Conservation (phyloP, 2,329 filamentous ascomycete species). For the Grosmannia clavigera region DNA sequence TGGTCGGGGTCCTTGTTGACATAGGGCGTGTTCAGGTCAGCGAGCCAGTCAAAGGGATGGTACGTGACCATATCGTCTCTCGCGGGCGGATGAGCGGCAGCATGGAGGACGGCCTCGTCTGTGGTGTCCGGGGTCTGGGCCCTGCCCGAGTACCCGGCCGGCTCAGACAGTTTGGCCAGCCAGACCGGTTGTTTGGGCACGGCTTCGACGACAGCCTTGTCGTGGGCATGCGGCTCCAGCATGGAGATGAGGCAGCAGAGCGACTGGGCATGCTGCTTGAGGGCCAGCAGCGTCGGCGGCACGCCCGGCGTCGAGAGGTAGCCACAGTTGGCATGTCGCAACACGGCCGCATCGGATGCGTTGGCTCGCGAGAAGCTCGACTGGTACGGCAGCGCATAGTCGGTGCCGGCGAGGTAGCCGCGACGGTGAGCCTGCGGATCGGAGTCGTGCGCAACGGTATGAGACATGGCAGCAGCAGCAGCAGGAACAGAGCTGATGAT, state of each 20-base stretch:
- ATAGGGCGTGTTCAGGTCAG: slow-evolving; percentile 36
- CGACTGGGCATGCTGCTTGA: slow-evolving; percentile 50
- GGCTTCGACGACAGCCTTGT: slow-evolving; percentile 5
- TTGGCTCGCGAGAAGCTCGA: slow-evolving; percentile 26
- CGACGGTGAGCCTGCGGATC: slow-evolving; percentile 8
- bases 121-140: not conserved
- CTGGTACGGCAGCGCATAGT: slow-evolving; percentile 28
- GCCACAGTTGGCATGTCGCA: slow-evolving; percentile 42
- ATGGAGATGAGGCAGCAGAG: slow-evolving; percentile 38
- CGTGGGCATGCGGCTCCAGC: slow-evolving; percentile 24
- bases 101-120: not conserved
- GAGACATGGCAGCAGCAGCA: slow-evolving; percentile 7
- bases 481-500: not conserved
- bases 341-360: slow-evolving; percentile 17
- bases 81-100: not conserved
- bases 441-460: slow-evolving; percentile 9
- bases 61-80: slow-evolving; percentile 4
- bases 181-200: not conserved
- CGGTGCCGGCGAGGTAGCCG: slow-evolving; percentile 22
- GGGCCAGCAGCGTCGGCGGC: slow-evolving; percentile 40
- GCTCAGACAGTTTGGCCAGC: too few species aligned
- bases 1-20: slow-evolving; percentile 33
- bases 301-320: slow-evolving; percentile 41
- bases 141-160: not conserved
- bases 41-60: slow-evolving; percentile 46